phyloP scores from a whole-genome alignment of 768 basidiomycete genomes.

The Leucocoprinus sp. region DNA sequence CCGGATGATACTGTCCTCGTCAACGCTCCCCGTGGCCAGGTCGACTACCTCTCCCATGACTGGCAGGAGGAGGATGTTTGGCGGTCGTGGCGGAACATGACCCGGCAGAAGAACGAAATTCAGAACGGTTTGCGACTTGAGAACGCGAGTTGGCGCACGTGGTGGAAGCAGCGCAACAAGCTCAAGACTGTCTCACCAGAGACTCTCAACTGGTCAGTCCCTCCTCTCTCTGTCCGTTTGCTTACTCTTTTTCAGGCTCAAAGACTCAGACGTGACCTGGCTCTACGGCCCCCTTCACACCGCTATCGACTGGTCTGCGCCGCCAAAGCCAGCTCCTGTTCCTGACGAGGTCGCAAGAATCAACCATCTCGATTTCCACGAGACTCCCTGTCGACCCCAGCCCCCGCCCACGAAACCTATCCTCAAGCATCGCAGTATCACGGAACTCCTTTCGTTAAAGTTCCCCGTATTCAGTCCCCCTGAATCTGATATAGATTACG shows the following conservation, averaged over 20 bases:
- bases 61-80: constrained; percentile 99
- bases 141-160: constrained; percentile 97
- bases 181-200: constrained; percentile 93
- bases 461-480: constrained; percentile 54
- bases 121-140: constrained; percentile 91
- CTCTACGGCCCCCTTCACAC: constrained; percentile 96
- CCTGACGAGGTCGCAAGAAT: constrained; percentile 27
- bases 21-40: constrained; percentile 85
- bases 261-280: constrained; percentile 99
- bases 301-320: constrained; percentile 76
- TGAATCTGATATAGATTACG: constrained; percentile 48
- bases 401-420: constrained; percentile 67
- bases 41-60: constrained; percentile 96
- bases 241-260: constrained; percentile 58
- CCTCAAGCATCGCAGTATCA: constrained; percentile 89
- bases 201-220: constrained; percentile 90
- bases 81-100: constrained; percentile 98
- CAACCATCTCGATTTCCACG: constrained; percentile 44
- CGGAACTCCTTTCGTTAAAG: constrained; percentile 78
- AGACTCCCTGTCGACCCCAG: constrained; percentile 15
- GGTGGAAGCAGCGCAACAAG: constrained; percentile 99
- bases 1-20: constrained; percentile 76
- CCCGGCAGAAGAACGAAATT: constrained; percentile 96
- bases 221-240: constrained; percentile 10
- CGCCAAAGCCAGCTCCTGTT: constrained; percentile 43